A percentile compares a stretch with the other conserved stretches of the same genome.
These are phyloP conservation scores for Eutrema salsugineum DNA, from an alignment of 441 rosid species.

Conservation along the genomic window DNA sequence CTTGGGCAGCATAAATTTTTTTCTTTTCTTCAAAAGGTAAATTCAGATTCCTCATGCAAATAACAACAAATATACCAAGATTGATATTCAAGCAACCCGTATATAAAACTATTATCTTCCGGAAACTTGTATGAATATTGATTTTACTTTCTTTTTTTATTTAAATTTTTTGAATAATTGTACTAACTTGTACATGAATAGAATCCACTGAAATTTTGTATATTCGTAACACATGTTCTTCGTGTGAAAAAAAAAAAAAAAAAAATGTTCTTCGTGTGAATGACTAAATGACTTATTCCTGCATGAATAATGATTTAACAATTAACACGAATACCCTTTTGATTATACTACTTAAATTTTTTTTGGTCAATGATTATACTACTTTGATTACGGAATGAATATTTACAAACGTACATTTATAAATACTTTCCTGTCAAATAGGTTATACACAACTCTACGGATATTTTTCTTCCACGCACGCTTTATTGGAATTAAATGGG, in stretches of 20 bases:
- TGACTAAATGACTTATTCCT: not conserved
- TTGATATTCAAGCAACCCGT: slow-evolving; percentile 23
- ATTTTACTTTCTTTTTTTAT: not conserved
- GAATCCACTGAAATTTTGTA: not conserved
- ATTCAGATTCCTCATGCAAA: slow-evolving; percentile 15
- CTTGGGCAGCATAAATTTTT: slow-evolving; percentile 9
- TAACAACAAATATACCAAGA: slow-evolving; percentile 8
- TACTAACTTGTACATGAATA: slow-evolving; percentile 17
- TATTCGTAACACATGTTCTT: slow-evolving; percentile 15
- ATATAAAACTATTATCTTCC: not conserved
- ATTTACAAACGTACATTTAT: not conserved
- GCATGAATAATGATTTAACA: not conserved
- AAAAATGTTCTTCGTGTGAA: not conserved
- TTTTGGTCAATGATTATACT: not conserved
- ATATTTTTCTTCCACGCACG: not conserved
- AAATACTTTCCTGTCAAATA: not conserved
- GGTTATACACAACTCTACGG: not conserved
- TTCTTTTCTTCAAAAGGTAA: not conserved
- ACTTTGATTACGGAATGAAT: not conserved
- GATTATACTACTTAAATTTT: not conserved
- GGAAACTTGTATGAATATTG: not conserved
- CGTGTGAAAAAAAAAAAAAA: too few relatives aligned
- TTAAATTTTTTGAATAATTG: not conserved
- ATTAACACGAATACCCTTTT: not conserved
- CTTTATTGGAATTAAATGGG: not conserved